A percentile compares a stretch with the other conserved stretches of the same genome.
Conservation (phyloP, 768 basidiomycete species). For the Leucosporidium creatinivorum region DNA sequence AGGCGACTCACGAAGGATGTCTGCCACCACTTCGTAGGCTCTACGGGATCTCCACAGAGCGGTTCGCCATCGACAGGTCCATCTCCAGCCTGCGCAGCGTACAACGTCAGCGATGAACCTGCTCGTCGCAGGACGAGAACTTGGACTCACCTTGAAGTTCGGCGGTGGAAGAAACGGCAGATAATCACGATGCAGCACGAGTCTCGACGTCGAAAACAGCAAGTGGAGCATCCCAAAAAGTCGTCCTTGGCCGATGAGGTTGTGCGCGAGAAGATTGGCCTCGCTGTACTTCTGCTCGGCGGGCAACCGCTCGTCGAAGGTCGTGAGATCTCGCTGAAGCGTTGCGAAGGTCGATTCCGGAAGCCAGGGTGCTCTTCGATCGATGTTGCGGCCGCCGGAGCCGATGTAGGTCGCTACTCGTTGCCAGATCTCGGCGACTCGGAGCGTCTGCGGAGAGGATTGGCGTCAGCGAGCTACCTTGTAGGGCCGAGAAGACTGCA, state of each 20-base stretch:
- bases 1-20: conserved; percentile 12
- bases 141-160: conserved; percentile 20
- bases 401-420: conserved; percentile 30
- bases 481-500: too few species aligned
- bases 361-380: conserved; percentile 26
- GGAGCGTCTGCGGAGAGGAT: conserved; percentile 11
- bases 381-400: conserved; percentile 25
- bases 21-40: conserved; percentile 24
- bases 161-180: conserved; percentile 29
- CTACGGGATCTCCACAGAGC: conserved; percentile 4
- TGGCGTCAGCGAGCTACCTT: too few species aligned
- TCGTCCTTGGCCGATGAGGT: conserved; percentile 24
- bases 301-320: conserved; percentile 20
- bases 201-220: conserved; percentile 17
- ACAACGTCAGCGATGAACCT: neutral
- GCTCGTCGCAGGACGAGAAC: neutral
- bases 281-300: conserved; percentile 16
- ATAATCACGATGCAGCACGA: conserved; percentile 32
- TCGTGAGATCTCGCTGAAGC: conserved; percentile 11
- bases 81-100: neutral
- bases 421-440: conserved; percentile 30
- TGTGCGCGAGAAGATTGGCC: conserved; percentile 27
- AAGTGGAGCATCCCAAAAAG: conserved; percentile 30
- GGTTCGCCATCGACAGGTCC: conserved; percentile 33
- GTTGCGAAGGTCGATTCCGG: conserved; percentile 23